Conservation (phyloP, 768 basidiomycete genomes). For the Megacollybia marginata region DNA sequence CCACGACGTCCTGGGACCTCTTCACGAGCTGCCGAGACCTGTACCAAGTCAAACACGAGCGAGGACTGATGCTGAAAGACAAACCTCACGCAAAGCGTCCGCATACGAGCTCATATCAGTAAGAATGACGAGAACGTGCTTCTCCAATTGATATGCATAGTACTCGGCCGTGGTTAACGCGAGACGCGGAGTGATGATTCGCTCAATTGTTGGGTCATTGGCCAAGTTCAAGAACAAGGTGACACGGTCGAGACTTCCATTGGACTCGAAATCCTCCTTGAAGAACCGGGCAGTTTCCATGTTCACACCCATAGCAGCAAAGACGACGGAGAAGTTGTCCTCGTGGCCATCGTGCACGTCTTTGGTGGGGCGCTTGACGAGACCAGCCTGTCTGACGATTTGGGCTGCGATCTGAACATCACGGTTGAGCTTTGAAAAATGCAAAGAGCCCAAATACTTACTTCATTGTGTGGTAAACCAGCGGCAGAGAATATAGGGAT, state of each 20-base stretch:
- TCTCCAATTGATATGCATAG: conserved; percentile 99
- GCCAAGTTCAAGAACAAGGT: conserved; percentile 98
- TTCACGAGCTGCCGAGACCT: conserved; percentile 98
- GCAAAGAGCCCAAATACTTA: conserved; percentile 24
- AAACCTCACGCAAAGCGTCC: conserved; percentile 88
- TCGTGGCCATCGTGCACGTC: conserved; percentile 98
- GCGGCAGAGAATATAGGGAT: conserved; percentile 99
- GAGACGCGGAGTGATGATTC: conserved; percentile 97
- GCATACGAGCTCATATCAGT: conserved; percentile 99
- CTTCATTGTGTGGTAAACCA: conserved; percentile 98
- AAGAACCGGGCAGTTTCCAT: conserved; percentile 99
- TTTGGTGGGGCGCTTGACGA: conserved; percentile 95
- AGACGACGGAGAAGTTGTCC: conserved; percentile 99
- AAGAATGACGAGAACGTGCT: conserved; percentile 97
- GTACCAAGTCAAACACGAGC: background rate
- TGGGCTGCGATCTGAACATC: conserved; percentile 87
- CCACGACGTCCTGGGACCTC: conserved; percentile 99
- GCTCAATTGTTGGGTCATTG: conserved; percentile 98
- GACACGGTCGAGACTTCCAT: conserved; percentile 93
- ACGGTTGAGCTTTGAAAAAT: conserved; percentile 2
- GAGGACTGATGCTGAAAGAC: conserved; percentile 13
- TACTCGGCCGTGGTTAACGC: conserved; percentile 98
- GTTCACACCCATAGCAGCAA: conserved; percentile 99
- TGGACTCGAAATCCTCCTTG: conserved; percentile 99
- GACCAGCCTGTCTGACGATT: conserved; percentile 98